phyloP scores from a whole-genome alignment of 371 early-diverging fungal genomes.

The Parasitella parasitica region DNA sequence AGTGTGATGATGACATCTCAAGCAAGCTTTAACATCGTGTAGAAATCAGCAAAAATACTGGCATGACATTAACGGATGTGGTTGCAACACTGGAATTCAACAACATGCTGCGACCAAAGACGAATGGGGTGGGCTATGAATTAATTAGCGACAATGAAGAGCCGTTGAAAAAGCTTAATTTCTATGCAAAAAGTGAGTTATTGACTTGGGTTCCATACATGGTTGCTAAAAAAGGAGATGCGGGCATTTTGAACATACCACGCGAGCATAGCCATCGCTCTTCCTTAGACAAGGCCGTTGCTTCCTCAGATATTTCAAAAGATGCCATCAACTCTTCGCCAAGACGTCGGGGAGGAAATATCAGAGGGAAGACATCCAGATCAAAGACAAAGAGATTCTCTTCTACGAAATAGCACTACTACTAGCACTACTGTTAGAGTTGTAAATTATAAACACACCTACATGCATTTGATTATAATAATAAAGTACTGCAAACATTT shows the following conservation, averaged over 20 bases:
- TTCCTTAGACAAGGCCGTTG: background rate
- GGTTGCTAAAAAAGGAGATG: constrained; percentile 16
- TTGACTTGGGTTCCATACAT: constrained; percentile 24
- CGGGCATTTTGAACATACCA: constrained; percentile 26
- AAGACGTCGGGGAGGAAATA: background rate
- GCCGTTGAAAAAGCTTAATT: background rate
- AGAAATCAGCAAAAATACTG: constrained; percentile 60
- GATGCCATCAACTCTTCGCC: background rate
- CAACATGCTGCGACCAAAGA: constrained; percentile 33
- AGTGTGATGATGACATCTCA: no score
- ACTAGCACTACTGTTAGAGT: no score
- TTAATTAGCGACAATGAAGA: background rate
- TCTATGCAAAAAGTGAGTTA: constrained; percentile 11
- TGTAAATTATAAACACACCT: no score
- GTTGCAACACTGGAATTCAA: constrained; percentile 67
- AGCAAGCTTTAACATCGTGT: background rate
- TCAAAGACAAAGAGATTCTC: background rate
- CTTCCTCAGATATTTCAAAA: constrained; percentile 3
- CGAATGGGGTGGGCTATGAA: constrained; percentile 4
- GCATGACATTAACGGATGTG: constrained; percentile 73
- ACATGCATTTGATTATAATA: no score
- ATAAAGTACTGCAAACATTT: no score
- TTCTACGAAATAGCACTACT: background rate
- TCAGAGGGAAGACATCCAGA: background rate
- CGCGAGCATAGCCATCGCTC: constrained; percentile 1